A percentile compares a stretch with the other conserved stretches of the same genome.
These are phyloP conservation scores for Podospora sp. DNA, from an alignment of 495 filamentous ascomycete genomes.

Conservation along the genomic window DNA sequence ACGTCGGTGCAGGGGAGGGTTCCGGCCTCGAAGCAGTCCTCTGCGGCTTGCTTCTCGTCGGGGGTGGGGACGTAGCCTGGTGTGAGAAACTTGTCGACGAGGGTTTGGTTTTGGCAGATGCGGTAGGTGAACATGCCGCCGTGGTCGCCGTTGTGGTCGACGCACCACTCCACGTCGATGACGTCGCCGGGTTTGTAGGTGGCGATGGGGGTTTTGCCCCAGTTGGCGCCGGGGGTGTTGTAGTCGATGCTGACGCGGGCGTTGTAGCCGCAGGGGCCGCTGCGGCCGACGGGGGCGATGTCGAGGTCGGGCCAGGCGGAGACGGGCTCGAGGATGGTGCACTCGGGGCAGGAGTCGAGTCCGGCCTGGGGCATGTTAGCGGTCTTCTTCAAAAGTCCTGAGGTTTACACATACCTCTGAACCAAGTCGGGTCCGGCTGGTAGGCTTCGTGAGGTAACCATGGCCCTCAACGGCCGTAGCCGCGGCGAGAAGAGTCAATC, in stretches of 20 bases:
- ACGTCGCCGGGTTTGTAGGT: constrained; percentile 51
- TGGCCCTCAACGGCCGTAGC: constrained; percentile 40
- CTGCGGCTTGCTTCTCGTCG: constrained; percentile 57
- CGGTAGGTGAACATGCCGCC: constrained; percentile 63
- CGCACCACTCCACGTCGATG: constrained; percentile 59
- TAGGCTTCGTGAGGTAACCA: constrained; percentile 52
- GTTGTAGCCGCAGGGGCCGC: constrained; percentile 60
- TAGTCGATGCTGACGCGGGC: constrained; percentile 59
- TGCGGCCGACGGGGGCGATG: constrained; percentile 50
- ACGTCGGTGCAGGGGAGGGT: constrained; percentile 56
- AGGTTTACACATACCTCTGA: constrained; percentile 42
- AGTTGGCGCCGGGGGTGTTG: constrained; percentile 50
- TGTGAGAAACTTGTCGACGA: constrained; percentile 56
- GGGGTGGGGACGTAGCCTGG: constrained; percentile 54
- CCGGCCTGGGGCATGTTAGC: constrained; percentile 39
- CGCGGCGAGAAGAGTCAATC: constrained; percentile 18
- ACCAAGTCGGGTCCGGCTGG: constrained; percentile 52
- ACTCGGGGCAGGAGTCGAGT: constrained; percentile 57
- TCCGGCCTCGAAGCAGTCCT: constrained; percentile 56
- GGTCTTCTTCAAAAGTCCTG: neutral
- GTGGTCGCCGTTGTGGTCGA: constrained; percentile 62
- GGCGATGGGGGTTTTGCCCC: constrained; percentile 49
- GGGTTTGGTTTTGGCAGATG: constrained; percentile 55
- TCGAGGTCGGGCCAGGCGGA: constrained; percentile 54
- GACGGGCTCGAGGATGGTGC: constrained; percentile 60